Evolutionary conservation across 2,329 filamentous ascomycete species (phyloP).

Genomic region (Cladosporium sp.): DNA sequence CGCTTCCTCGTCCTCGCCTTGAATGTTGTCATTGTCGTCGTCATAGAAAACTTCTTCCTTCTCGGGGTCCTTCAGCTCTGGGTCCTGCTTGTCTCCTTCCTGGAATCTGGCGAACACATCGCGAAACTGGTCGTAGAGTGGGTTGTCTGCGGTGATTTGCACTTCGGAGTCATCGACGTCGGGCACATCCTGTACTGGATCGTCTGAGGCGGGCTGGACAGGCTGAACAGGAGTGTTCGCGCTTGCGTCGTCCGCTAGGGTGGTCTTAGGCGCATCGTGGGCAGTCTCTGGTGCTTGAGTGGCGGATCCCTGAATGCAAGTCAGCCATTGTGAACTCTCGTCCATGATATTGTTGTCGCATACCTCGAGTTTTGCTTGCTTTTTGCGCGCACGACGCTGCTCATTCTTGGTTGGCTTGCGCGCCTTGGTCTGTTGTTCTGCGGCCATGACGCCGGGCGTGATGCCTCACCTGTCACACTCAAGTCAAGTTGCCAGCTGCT

Average conservation of each 20-base stretch:
- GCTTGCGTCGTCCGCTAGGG: conserved; percentile 16
- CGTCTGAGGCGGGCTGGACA: conserved; percentile 24
- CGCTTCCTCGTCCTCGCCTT: conserved; percentile 71
- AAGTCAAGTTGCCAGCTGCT: not conserved
- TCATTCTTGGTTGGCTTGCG: conserved; percentile 89
- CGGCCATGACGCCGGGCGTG: conserved; percentile 33
- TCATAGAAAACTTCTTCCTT: conserved; percentile 83
- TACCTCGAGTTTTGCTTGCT: conserved; percentile 72
- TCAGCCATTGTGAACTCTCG: not conserved
- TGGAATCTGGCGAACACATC: conserved; percentile 79
- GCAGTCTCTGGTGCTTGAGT: conserved; percentile 28
- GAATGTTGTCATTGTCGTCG: conserved; percentile 82
- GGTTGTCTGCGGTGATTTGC: conserved; percentile 47
- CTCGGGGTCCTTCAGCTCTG: conserved; percentile 61
- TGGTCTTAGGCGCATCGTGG: conserved; percentile 18
- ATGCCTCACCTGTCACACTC: conserved; percentile 16
- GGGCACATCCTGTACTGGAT: conserved; percentile 24
- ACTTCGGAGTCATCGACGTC: conserved; percentile 20
- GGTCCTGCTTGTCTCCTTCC: conserved; percentile 44
- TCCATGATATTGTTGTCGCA: too few species aligned
- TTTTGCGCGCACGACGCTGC: conserved; percentile 88
- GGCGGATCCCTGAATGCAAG: conserved; percentile 19
- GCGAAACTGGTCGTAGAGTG: conserved; percentile 79
- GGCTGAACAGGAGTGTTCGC: conserved; percentile 23
- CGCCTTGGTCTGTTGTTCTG: conserved; percentile 22